Conservation (phyloP, 768 basidiomycete genomes). For the Hygrophorus pudorinus region DNA sequence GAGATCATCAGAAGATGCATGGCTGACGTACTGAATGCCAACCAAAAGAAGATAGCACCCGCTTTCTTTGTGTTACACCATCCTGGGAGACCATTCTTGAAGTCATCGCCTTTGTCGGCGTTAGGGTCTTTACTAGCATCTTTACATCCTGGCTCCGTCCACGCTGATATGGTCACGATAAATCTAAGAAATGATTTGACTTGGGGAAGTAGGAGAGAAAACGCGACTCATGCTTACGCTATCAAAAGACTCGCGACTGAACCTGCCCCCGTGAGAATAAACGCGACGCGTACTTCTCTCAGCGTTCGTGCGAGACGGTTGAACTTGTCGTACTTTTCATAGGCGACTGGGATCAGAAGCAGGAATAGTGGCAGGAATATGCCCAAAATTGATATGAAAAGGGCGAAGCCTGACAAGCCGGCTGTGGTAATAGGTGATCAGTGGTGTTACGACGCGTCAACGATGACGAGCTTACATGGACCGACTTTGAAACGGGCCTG, state of each 20-base stretch:
- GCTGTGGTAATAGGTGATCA: conserved; percentile 36
- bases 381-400: conserved; percentile 67
- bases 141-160: conserved; percentile 87
- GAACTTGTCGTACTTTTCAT: conserved; percentile 81
- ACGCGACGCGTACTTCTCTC: conserved; percentile 71
- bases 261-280: conserved; percentile 74
- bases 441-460: conserved; percentile 1
- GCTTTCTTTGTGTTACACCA: conserved; percentile 96
- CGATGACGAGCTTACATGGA: conserved; percentile 55
- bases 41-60: conserved; percentile 83
- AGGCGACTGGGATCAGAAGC: conserved; percentile 66
- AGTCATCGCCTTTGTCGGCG: conserved; percentile 54
- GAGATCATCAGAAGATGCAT: background rate
- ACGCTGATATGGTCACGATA: conserved; percentile 72
- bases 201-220: conserved; percentile 3
- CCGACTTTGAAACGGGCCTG: conserved; percentile 79
- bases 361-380: conserved; percentile 70
- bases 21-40: conserved; percentile 53
- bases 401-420: conserved; percentile 75
- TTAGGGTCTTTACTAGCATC: conserved; percentile 75
- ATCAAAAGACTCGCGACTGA: conserved; percentile 59
- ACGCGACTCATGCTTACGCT: conserved; percentile 39
- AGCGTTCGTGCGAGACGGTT: conserved; percentile 69
- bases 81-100: conserved; percentile 54
- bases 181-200: conserved; percentile 33